Evolutionary conservation across 1,284 basidiomycete genomes (phyloP), one percentile per base, ranked within the genome.

Genomic region (Pseudomicrostroma phylloplanum): DNA sequence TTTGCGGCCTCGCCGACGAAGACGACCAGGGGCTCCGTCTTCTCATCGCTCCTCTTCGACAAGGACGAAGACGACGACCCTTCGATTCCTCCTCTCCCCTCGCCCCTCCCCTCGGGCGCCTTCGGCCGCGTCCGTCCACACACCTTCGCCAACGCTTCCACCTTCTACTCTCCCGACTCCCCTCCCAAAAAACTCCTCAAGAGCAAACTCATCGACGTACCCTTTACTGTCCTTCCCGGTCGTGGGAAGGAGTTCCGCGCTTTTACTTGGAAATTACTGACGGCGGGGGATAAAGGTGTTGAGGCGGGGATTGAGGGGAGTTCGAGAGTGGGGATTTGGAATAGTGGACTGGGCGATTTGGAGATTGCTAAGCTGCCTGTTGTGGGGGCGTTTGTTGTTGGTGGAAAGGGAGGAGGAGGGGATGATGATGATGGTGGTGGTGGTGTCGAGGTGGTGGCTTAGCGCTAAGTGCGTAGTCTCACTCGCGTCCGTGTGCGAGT

Each of bases 291-390:
- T 36, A 36, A 73, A 49, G 73, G 73, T 2, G 72, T 72, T 7
- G 41, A 67, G 62, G 70, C 71, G 41, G 73, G 73, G 43, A 72
- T 76, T 25, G 70, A 76, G 55, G 73, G 73, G 1, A 65, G 55
- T 13, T 67, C 67, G 48, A 61, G 64, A 17, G 73, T 70, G 49
- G 71, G 69, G 69, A 74, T 76, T 60, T 74, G 72, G 73, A 76
- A 76, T 56, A 65, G 64, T 49, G 73, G 73, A 12, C 60, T 76
- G 23, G 73, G 73, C 1, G 46, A 61, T 30, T 56, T 76, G 56
- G 59, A 70, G 58, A 64, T 76, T 12, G 55, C 55, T 21, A 69
- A 72, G 15, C 60, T 76, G 51, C 73, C 73, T 7, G 73, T 76
- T 55, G 71, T 70, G 59, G 73, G 73, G 0, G 71, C 67, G n/a